Conservation (phyloP, 2,329 filamentous ascomycete species). For the Eurotiales sp. region DNA sequence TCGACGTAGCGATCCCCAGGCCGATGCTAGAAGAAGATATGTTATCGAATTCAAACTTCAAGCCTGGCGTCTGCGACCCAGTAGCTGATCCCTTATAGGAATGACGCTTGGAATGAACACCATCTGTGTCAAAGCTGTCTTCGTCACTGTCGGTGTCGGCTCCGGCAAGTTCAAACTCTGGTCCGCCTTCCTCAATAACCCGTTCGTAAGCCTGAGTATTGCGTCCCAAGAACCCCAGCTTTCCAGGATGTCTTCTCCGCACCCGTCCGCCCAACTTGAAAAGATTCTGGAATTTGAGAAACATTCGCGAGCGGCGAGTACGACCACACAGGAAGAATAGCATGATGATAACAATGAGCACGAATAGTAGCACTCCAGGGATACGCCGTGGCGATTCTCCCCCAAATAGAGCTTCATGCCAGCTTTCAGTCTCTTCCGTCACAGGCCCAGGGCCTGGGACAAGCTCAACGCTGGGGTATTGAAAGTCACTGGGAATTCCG, state of each 20-base stretch:
- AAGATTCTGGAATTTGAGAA: constrained; percentile 49
- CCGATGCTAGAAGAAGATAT: constrained; percentile 37
- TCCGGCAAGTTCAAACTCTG: constrained; percentile 74
- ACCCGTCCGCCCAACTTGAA: constrained; percentile 30
- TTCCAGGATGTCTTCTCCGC: constrained; percentile 59
- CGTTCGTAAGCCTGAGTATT: constrained; percentile 65
- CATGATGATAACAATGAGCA: constrained; percentile 67
- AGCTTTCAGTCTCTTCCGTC: constrained; percentile 47
- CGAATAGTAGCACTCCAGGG: constrained; percentile 71
- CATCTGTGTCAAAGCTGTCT: constrained; percentile 54
- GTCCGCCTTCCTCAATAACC: constrained; percentile 72
- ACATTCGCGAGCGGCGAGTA: constrained; percentile 64
- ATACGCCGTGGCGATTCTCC: constrained; percentile 64
- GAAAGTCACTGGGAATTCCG: constrained; percentile 71
- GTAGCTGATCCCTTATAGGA: constrained; percentile 24
- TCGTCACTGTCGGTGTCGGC: constrained; percentile 51
- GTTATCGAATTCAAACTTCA: constrained; percentile 40
- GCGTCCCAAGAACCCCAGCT: constrained; percentile 37
- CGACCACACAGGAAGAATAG: constrained; percentile 74
- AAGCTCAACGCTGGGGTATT: constrained; percentile 58
- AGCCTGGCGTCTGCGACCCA: constrained; percentile 26
- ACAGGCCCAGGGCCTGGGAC: constrained; percentile 29
- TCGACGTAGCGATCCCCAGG: constrained; percentile 29
- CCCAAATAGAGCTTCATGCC: constrained; percentile 61
- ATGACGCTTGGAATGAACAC: constrained; percentile 47